phyloP scores from a whole-genome alignment of 768 basidiomycete species.

The Mycena rebaudengoi region DNA sequence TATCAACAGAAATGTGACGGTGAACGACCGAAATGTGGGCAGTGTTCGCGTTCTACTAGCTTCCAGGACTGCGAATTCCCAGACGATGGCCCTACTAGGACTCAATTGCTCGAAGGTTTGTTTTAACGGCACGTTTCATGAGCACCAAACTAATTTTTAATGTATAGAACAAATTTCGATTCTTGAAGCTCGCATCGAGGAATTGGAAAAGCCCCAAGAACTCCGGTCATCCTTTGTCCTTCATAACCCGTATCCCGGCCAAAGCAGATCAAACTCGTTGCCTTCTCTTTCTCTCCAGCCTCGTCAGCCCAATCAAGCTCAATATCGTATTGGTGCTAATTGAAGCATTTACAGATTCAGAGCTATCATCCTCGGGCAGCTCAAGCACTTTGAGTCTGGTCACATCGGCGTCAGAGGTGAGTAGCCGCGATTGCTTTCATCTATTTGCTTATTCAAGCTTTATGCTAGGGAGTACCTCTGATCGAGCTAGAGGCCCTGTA shows the following conservation, averaged over 20 bases:
- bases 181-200: conserved; percentile 46
- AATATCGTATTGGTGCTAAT: neutral
- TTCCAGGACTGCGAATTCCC: conserved; percentile 30
- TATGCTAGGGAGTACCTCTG: conserved; percentile 5
- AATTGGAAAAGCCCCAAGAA: conserved; percentile 39
- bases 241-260: conserved; percentile 31
- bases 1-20: conserved; percentile 30
- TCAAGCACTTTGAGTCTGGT: neutral
- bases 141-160: neutral
- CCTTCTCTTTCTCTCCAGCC: conserved; percentile 15
- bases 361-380: neutral
- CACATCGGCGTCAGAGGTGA: conserved; percentile 2
- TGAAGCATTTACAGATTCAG: conserved; percentile 3
- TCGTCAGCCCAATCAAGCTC: neutral
- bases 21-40: conserved; percentile 25
- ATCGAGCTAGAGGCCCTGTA: conserved; percentile 22
- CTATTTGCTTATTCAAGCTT: neutral
- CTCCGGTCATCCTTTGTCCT: conserved; percentile 28
- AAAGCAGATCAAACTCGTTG: conserved; percentile 11
- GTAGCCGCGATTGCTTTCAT: neutral
- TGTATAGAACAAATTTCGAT: conserved; percentile 43
- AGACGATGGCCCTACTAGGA: conserved; percentile 24
- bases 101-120: conserved; percentile 20
- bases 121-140: no score
- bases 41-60: conserved; percentile 21